Evolutionary conservation across 2,329 filamentous ascomycete genomes (phyloP).

Genomic region (Esteya vermicola): DNA sequence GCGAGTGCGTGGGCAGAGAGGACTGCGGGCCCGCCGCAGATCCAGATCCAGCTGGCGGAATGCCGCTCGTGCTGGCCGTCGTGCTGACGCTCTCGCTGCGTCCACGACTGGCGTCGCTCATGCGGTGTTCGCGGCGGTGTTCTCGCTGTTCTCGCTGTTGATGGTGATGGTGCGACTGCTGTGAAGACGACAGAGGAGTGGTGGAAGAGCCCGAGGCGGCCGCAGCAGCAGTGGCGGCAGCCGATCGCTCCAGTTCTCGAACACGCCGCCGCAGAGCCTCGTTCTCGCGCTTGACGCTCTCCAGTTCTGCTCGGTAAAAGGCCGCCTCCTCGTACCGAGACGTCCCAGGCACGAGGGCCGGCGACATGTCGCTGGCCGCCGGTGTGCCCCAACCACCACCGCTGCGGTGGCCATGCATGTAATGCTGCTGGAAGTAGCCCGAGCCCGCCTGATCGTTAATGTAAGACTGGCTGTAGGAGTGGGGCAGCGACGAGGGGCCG

Average conservation of each 20-base stretch:
- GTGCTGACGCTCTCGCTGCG: conserved; percentile 39
- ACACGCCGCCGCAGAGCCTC: conserved; percentile 46
- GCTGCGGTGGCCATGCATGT: conserved; percentile 1
- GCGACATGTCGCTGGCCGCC: conserved; percentile 27
- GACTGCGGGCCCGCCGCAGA: conserved; percentile 6
- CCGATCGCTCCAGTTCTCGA: conserved; percentile 41
- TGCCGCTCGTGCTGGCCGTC: conserved; percentile 27
- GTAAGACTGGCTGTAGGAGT: conserved; percentile 29
- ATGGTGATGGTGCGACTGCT: background rate
- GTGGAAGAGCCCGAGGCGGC: background rate
- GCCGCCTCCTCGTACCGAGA: conserved; percentile 48
- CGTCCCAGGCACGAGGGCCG: conserved; percentile 40
- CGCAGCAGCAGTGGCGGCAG: conserved; percentile 6
- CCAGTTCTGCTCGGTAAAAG: conserved; percentile 44
- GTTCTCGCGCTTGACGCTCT: conserved; percentile 49
- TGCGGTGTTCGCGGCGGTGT: background rate
- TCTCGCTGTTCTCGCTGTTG: background rate
- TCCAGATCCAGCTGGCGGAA: conserved; percentile 13
- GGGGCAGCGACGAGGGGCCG: conserved; percentile 19
- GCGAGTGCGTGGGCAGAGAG: conserved; percentile 9
- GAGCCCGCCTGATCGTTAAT: conserved; percentile 21
- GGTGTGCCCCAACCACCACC: conserved; percentile 10
- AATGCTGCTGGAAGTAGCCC: conserved; percentile 19
- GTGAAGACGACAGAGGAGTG: background rate
- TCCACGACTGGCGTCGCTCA: conserved; percentile 28